Conservation (phyloP, 2,329 filamentous ascomycete species). For the Alternaria triticina region DNA sequence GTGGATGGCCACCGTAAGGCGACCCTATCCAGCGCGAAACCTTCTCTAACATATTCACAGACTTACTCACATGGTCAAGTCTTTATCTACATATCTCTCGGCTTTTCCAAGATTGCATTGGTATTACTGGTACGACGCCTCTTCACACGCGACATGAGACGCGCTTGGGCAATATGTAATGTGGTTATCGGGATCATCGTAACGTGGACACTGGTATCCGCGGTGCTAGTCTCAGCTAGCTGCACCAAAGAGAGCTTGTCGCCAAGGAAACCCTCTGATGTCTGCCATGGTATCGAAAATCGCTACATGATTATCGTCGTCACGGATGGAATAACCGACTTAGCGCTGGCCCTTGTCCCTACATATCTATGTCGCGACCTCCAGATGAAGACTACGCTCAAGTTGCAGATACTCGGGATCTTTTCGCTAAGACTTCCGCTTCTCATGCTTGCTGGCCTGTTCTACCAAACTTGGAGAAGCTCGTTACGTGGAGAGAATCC, state of each 20-base stretch:
- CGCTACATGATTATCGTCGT: constrained; percentile 27
- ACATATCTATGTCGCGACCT: constrained; percentile 32
- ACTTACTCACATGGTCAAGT: constrained; percentile 18
- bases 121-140: constrained; percentile 37
- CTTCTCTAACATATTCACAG: background rate
- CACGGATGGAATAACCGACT: constrained; percentile 31
- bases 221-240: background rate
- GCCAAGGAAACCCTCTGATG: constrained; percentile 16
- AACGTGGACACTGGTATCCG: constrained; percentile 22
- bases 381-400: constrained; percentile 32
- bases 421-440: constrained; percentile 35
- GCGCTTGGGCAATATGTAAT: constrained; percentile 32
- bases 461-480: background rate
- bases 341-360: constrained; percentile 28
- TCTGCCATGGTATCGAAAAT: constrained; percentile 20
- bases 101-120: constrained; percentile 35
- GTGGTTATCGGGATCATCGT: constrained; percentile 17
- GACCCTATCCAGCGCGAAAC: background rate
- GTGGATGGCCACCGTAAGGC: constrained; percentile 26
- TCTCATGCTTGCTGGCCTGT: constrained; percentile 2
- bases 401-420: constrained; percentile 34
- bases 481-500: background rate
- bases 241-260: background rate
- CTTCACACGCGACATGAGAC: constrained; percentile 35
- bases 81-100: constrained; percentile 30